Percentiles rank a stretch among this genome's conserved stretches.
These are phyloP conservation scores for Schizosaccharomyces cryophilus DNA, from an alignment of 805 yeast species.

Conservation along the genomic window DNA sequence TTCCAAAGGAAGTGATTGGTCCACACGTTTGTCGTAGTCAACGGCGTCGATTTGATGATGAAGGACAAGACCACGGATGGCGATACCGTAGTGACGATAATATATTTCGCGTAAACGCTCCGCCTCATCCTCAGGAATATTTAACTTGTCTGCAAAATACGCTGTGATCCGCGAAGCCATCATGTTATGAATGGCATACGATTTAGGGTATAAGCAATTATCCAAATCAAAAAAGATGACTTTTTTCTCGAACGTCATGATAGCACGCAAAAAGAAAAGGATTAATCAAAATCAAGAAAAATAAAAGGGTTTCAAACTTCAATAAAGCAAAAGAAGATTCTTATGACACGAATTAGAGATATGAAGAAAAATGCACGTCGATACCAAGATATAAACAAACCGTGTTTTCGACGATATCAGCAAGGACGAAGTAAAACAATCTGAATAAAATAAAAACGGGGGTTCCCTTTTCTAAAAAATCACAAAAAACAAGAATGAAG, in stretches of 20 bases:
- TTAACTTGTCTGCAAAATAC: slow-evolving; percentile 42
- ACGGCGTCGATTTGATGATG: slow-evolving; percentile 39
- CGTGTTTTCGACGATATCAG: too few species aligned
- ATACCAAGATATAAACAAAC: too few species aligned
- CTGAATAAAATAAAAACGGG: too few species aligned
- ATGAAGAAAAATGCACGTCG: too few species aligned
- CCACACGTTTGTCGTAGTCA: slow-evolving; percentile 68
- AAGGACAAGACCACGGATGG: slow-evolving; percentile 55
- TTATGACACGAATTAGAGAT: too few species aligned
- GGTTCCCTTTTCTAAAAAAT: too few species aligned
- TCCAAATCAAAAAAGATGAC: slow-evolving; percentile 72
- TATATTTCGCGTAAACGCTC: slow-evolving; percentile 41
- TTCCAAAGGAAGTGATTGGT: slow-evolving; percentile 73
- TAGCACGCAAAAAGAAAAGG: not conserved
- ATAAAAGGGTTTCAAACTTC: not conserved
- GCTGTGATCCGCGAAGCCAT: slow-evolving; percentile 71
- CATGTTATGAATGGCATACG: slow-evolving; percentile 51
- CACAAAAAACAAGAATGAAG: too few species aligned
- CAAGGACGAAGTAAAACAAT: too few species aligned
- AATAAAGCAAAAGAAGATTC: not conserved
- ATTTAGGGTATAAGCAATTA: slow-evolving; percentile 28
- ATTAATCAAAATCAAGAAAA: not conserved
- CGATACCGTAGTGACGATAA: slow-evolving; percentile 62
- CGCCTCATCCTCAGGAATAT: slow-evolving; percentile 52
- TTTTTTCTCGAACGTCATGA: not conserved